phyloP scores from a whole-genome alignment of 1,139 yeast species.

The Diutina pseudorugosa region DNA sequence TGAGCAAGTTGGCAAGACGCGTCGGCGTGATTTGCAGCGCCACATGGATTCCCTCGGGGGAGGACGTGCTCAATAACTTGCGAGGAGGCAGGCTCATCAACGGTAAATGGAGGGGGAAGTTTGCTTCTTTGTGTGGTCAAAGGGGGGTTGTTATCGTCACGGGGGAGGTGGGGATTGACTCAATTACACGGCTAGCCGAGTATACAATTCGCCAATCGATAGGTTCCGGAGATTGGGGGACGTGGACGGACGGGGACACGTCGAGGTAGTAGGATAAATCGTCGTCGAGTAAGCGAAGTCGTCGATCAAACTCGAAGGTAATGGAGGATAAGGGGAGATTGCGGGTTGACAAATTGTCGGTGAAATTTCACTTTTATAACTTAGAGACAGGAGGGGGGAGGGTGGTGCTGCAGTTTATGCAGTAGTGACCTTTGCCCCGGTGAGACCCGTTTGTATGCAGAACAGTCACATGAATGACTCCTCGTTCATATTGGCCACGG shows the following conservation, averaged over 20 bases:
- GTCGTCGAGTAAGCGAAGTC: neutral
- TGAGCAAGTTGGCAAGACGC: slow-evolving; percentile 55
- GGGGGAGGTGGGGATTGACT: neutral
- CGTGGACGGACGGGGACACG: neutral
- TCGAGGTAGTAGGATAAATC: neutral
- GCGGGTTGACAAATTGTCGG: neutral
- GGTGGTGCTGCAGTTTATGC: neutral
- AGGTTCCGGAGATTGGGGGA: neutral
- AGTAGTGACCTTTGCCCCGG: slow-evolving; percentile 3
- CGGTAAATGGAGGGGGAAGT: neutral
- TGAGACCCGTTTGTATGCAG: neutral
- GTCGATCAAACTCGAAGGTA: neutral
- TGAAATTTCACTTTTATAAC: slow-evolving; percentile 3
- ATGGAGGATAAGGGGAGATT: neutral
- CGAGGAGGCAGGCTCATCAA: neutral
- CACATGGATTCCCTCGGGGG: slow-evolving; percentile 82
- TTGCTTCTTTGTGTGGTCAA: too few species aligned
- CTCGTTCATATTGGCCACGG: neutral
- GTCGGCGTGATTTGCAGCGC: slow-evolving; percentile 80
- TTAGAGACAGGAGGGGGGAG: neutral
- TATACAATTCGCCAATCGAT: neutral
- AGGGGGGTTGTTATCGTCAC: too few species aligned
- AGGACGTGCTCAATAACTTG: slow-evolving; percentile 35
- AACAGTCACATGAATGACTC: slow-evolving; percentile 2
- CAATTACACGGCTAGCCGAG: neutral